phyloP scores from a whole-genome alignment of 2,329 filamentous ascomycete species.

The Talaromyces sp. region DNA sequence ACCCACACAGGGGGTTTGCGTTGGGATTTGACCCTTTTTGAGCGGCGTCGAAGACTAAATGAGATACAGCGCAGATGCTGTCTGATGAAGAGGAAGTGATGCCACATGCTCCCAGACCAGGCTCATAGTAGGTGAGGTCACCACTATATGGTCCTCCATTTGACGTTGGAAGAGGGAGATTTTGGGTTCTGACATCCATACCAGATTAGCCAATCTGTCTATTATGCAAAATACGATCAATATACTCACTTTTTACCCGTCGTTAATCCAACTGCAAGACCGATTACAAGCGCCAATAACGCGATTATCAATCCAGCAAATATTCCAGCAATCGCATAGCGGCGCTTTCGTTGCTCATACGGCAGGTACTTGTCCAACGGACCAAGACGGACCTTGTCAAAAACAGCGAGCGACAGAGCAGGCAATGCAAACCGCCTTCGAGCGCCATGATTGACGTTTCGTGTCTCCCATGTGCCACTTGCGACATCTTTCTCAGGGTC shows the following conservation, averaged over 20 bases:
- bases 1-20: slow-evolving; percentile 64
- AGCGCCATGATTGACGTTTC: neutral
- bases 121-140: slow-evolving; percentile 67
- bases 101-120: slow-evolving; percentile 68
- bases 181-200: slow-evolving; percentile 22
- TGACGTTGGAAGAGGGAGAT: slow-evolving; percentile 52
- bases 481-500: slow-evolving; percentile 10
- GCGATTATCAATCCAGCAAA: slow-evolving; percentile 18
- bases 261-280: slow-evolving; percentile 33
- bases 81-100: slow-evolving; percentile 53
- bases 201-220: neutral
- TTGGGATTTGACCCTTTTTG: slow-evolving; percentile 56
- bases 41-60: slow-evolving; percentile 63
- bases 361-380: slow-evolving; percentile 17
- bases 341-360: slow-evolving; percentile 18
- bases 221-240: neutral
- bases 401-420: slow-evolving; percentile 1
- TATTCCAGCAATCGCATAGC: slow-evolving; percentile 16
- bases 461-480: neutral
- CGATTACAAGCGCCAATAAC: slow-evolving; percentile 33
- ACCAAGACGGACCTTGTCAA: slow-evolving; percentile 14
- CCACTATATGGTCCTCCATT: slow-evolving; percentile 55
- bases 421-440: neutral
- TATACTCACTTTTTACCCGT: slow-evolving; percentile 18
- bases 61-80: slow-evolving; percentile 64